Percentiles rank a stretch among this genome's conserved stretches.
phyloP scores from a whole-genome alignment of 805 yeast species.

The Candida odintsovae region DNA sequence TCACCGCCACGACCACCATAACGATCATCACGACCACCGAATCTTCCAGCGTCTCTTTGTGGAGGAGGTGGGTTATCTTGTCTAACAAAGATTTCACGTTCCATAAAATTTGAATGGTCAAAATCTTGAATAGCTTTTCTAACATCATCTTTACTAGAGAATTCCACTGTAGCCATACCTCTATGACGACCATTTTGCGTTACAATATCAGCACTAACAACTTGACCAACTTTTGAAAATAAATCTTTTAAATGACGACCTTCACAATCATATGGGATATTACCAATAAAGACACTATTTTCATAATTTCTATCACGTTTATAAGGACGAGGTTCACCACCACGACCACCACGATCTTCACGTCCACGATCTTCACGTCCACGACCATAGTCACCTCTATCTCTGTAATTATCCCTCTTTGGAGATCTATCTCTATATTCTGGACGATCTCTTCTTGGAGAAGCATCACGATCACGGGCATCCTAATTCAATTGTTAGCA shows the following conservation, averaged over 20 bases:
- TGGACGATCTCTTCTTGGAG: slow-evolving; percentile 25
- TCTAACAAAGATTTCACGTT: slow-evolving; percentile 82
- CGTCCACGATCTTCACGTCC: slow-evolving; percentile 25
- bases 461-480: slow-evolving; percentile 22
- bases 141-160: slow-evolving; percentile 57
- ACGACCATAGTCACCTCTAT: slow-evolving; percentile 26
- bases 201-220: slow-evolving; percentile 78
- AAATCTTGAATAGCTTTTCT: slow-evolving; percentile 62
- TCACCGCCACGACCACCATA: slow-evolving; percentile 10
- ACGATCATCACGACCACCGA: slow-evolving; percentile 6
- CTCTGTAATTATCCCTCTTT: slow-evolving; percentile 35
- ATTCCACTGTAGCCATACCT: slow-evolving; percentile 92
- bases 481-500: slow-evolving; percentile 15
- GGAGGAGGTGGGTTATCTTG: slow-evolving; percentile 84
- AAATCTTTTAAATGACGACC: slow-evolving; percentile 54
- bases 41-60: slow-evolving; percentile 7
- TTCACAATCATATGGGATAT: slow-evolving; percentile 60
- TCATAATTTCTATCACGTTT: slow-evolving; percentile 53
- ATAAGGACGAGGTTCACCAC: slow-evolving; percentile 18
- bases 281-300: slow-evolving; percentile 69
- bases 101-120: slow-evolving; percentile 59
- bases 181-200: slow-evolving; percentile 73
- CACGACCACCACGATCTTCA: slow-evolving; percentile 20
- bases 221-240: slow-evolving; percentile 56
- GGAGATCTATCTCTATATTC: slow-evolving; percentile 23